Evolutionary conservation across 345 rosid genomes (phyloP), one percentile per base, ranked within the genome.

Genomic region (Syzygium jambos): DNA sequence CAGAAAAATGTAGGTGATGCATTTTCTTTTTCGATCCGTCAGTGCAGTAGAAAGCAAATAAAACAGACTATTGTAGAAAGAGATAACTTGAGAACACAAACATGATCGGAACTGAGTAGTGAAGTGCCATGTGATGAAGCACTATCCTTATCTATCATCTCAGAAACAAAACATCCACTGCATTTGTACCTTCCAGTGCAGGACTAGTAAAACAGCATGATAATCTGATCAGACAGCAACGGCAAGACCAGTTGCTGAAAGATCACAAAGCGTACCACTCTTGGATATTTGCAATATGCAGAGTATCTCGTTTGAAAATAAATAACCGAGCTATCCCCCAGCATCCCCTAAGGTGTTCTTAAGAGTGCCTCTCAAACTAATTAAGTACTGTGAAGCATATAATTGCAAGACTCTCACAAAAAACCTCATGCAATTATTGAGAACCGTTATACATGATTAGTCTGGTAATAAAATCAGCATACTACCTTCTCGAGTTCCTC

Each of bases 401-500:
- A 73, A 73, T 19, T 22, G 80, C 49, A 73, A 73, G 80, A 73
- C 25, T 73, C 49, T 43, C 80, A 73, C 80, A 73, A 73, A 34
- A 73, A 34, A 73, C 25, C 80, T 73, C 49, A 73, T 0, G 4
- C 49, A 9, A 38, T 73, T 49, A 73, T 73, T 73, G 13, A 73
- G 49, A 34, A 73, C 49, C 1, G 11, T 34, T 11, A 34, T 68
- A 34, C 46, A 15, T 19, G 46, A 34, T 68, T 73, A 52, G 38
- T 52, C 84, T 46, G 77, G 52, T 19, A 51, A 84, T 54, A 22
- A 61, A 89, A 86, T 54, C 5, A 84, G 51, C 17, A 5, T 30
- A 34, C 87, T 89, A 95, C 99, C 99, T 98, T 98, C 89, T 93
- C 99, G 54, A 98, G 99, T 86, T 98, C 99, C 88, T 96, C 97